Percentiles rank a stretch among this genome's conserved stretches.
Evolutionary conservation across 176 grass and related monocot species (phyloP).

Genomic region (Juncus inflexus): DNA sequence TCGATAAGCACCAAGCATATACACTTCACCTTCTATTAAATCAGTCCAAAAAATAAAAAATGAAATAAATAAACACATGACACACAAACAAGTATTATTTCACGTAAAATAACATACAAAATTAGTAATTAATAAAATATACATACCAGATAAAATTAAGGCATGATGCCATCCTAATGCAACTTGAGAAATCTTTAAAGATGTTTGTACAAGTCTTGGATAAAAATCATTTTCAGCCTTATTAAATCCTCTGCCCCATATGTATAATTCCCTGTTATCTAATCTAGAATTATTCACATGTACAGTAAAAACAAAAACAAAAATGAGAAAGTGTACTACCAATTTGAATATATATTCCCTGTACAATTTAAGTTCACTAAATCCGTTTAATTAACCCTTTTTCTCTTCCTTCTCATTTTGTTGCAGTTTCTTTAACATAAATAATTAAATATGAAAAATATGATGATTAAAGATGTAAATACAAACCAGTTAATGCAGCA

Average conservation of each 20-base stretch:
- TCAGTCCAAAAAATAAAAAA: conserved; percentile 3
- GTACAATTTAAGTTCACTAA: conserved; percentile 1
- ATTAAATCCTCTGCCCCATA: conserved; percentile 81
- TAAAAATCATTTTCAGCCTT: conserved; percentile 41
- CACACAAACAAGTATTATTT: conserved; percentile 10
- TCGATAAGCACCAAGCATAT: conserved; percentile 71
- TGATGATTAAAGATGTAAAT: conserved; percentile 14
- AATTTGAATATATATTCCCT: background rate
- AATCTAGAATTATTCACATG: conserved; percentile 23
- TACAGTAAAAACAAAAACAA: conserved; percentile 7
- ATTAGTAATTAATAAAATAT: conserved; percentile 13
- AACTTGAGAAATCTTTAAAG: conserved; percentile 57
- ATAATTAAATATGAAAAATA: conserved; percentile 4
- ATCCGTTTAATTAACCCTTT: too few species aligned
- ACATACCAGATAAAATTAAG: conserved; percentile 63
- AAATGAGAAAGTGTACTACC: conserved; percentile 13
- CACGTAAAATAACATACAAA: conserved; percentile 2
- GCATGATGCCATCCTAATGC: conserved; percentile 96
- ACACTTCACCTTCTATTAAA: conserved; percentile 51
- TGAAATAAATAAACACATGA: background rate
- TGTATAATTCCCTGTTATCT: conserved; percentile 72
- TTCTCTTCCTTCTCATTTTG: background rate
- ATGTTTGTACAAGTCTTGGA: conserved; percentile 37
- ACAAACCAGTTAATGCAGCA: conserved; percentile 74
- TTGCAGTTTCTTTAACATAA: conserved; percentile 22